phyloP scores from a whole-genome alignment of 73 alveolate species.

The Paramecium bursaria region DNA sequence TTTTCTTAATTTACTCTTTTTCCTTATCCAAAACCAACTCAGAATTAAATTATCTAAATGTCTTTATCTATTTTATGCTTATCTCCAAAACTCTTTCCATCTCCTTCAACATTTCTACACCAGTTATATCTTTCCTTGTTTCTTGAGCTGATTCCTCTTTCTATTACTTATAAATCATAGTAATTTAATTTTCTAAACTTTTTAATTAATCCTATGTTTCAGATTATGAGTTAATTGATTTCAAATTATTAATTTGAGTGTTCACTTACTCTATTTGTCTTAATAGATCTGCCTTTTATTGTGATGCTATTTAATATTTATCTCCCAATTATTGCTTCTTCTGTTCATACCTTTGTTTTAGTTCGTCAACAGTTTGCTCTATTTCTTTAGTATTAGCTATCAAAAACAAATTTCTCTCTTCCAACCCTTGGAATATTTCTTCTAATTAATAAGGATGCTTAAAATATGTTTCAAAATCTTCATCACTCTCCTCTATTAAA shows the following conservation, averaged over 20 bases:
- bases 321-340: slow-evolving; percentile 38
- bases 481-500: slow-evolving; percentile 64
- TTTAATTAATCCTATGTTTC: slow-evolving; percentile 16
- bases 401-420: slow-evolving; percentile 62
- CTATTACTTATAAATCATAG: slow-evolving; percentile 47
- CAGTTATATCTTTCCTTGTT: slow-evolving; percentile 52
- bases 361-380: slow-evolving; percentile 65
- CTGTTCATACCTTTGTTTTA: slow-evolving; percentile 13
- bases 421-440: slow-evolving; percentile 47
- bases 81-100: slow-evolving; percentile 15
- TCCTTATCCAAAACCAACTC: slow-evolving; percentile 41
- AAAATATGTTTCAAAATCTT: slow-evolving; percentile 63
- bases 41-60: slow-evolving; percentile 3
- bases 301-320: slow-evolving; percentile 15
- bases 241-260: slow-evolving; percentile 25
- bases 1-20: background rate
- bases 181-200: background rate
- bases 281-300: slow-evolving; percentile 18
- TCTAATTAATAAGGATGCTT: slow-evolving; percentile 54
- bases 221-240: slow-evolving; percentile 40
- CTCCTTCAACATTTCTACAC: slow-evolving; percentile 61
- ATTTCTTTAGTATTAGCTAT: slow-evolving; percentile 64
- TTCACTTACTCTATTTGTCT: slow-evolving; percentile 20
- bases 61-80: slow-evolving; percentile 2
- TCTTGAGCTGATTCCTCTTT: slow-evolving; percentile 56